Evolutionary conservation across 1,139 yeast genomes (phyloP), one percentile per base, ranked within the genome.

Genomic region (Magnusiomyces tetraspermus): DNA sequence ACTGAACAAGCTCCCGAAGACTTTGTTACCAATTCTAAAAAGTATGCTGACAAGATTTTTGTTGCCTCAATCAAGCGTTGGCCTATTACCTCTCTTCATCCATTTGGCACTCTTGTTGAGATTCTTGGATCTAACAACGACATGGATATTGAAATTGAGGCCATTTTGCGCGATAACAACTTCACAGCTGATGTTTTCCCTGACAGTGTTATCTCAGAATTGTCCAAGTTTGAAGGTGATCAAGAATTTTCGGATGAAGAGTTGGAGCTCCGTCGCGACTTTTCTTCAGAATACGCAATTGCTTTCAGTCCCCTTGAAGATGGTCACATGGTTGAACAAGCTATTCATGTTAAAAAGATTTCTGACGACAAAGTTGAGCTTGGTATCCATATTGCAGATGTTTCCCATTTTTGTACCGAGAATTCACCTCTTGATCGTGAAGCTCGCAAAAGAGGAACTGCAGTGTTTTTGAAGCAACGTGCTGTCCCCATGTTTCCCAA

Each of bases 61-160:
- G 94, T 92, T 57, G 97, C 97, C 0, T 85, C 96, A 2, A 92
- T 92, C 63, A 92, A 92, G 68, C 83, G 98, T 70, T 92, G 98
- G 98, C 98, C 98, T 67, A 92, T 92, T 69, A 92, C 98, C 21
- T 90, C 97, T 0, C 77, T 92, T 67, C 98, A 92, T 73, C 98
- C 98, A 2, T 92, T 92, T 65, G 98, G 98, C 62, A 90, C 96
- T 31, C 74, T 92, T 57, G 85, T 90, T 36, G 87, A 90, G 52
- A 88, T 86, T 62, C 74, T 92, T 59, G 98, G 98, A 36, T 77
- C 79, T 49, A 81, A 86, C 62, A 88, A 83, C 59, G 92, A 85
- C 59, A 77, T 83, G 5, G 74, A 77, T 36, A 86, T 92, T 50
- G 97, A 89, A 67, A 80, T 89, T 59, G 95, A 85, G 67, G 88